These are phyloP conservation scores for rapeseed (Brassica napus) DNA, from an alignment of 345 rosid genomes.

Conservation along the genomic window Da-Ae NC_063452.1:9447501-9448000, in stretches of 20 bases:
- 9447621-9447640: slow-evolving; percentile 89
- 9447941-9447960: slow-evolving; percentile 45
- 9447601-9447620: slow-evolving; percentile 90
- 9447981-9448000: slow-evolving; percentile 50
- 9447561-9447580: slow-evolving; percentile 94
- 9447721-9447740: background rate
- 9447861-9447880: slow-evolving; percentile 57
- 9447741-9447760: background rate
- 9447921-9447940: slow-evolving; percentile 48
- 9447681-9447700: slow-evolving; percentile 64
- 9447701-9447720: slow-evolving; percentile 57
- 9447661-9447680: slow-evolving; percentile 90
- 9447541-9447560: slow-evolving; percentile 68
- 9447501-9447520: background rate
- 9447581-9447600: slow-evolving; percentile 97
- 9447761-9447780: background rate
- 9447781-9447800: background rate
- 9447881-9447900: slow-evolving; percentile 59
- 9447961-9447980: slow-evolving; percentile 39
- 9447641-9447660: slow-evolving; percentile 83
- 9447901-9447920: slow-evolving; percentile 47
- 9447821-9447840: slow-evolving; percentile 63
- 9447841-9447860: slow-evolving; percentile 35
- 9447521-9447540: slow-evolving; percentile 20
- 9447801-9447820: slow-evolving; percentile 36